These are phyloP conservation scores for Chaetoscypha palmicola DNA, from an alignment of 2,329 filamentous ascomycete species.

Conservation along the genomic window DNA sequence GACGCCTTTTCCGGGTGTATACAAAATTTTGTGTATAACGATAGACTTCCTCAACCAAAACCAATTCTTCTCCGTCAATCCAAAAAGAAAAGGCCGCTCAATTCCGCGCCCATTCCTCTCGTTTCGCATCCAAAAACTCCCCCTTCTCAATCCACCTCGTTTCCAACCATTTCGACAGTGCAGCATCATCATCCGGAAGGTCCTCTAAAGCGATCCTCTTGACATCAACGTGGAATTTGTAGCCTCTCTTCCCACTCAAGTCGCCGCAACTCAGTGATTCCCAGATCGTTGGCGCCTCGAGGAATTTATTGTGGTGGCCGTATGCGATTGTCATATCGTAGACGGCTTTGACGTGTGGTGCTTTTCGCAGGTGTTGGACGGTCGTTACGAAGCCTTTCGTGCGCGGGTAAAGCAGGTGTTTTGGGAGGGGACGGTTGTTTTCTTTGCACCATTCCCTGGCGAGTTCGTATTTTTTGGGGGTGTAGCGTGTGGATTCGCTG, in stretches of 20 bases:
- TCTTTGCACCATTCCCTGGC: slow-evolving; percentile 46
- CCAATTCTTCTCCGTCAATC: no score
- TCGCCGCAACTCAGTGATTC: slow-evolving; percentile 39
- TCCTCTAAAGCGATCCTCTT: slow-evolving; percentile 42
- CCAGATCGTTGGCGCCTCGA: slow-evolving; percentile 45
- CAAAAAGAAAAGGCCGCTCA: neutral
- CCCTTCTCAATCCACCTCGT: slow-evolving; percentile 47
- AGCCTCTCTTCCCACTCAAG: slow-evolving; percentile 36
- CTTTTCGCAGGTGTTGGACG: slow-evolving; percentile 46
- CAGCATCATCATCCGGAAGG: slow-evolving; percentile 41
- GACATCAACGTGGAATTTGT: slow-evolving; percentile 44
- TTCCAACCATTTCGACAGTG: slow-evolving; percentile 46
- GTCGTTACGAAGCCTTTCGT: slow-evolving; percentile 55
- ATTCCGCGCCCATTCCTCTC: slow-evolving; percentile 34
- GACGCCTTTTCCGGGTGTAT: no score
- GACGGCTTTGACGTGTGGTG: slow-evolving; percentile 45
- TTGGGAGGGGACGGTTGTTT: slow-evolving; percentile 43
- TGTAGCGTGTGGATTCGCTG: slow-evolving; percentile 57
- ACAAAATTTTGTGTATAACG: no score
- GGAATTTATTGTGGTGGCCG: slow-evolving; percentile 38
- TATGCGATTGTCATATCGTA: slow-evolving; percentile 52
- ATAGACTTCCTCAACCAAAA: no score
- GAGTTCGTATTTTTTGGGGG: slow-evolving; percentile 43
- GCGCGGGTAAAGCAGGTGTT: slow-evolving; percentile 52
- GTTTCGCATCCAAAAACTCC: slow-evolving; percentile 41